phyloP scores from a whole-genome alignment of 176 grass and related monocot species.

The Musa itinerans region DNA sequence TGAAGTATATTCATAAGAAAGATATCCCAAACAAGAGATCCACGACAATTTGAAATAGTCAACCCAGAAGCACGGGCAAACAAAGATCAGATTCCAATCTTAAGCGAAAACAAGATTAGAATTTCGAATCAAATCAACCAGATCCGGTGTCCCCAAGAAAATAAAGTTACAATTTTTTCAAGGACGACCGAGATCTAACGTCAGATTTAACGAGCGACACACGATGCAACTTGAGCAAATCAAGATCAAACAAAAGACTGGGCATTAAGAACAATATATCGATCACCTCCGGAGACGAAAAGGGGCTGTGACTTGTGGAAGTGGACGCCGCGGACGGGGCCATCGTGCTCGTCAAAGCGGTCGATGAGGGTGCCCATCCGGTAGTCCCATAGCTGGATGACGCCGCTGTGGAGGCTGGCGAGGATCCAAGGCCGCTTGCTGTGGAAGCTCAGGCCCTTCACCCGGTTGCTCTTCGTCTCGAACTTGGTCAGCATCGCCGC shows the following conservation, averaged over 20 bases:
- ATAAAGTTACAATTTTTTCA: neutral
- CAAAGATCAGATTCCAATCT: neutral
- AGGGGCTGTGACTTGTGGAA: slow-evolving; percentile 93
- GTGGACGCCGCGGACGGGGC: slow-evolving; percentile 76
- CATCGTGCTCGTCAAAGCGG: slow-evolving; percentile 94
- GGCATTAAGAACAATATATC: slow-evolving; percentile 9
- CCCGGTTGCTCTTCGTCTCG: slow-evolving; percentile 99
- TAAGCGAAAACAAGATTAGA: neutral
- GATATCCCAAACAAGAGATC: neutral
- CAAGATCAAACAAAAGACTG: neutral
- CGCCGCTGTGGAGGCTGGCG: slow-evolving; percentile 78
- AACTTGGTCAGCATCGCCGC: slow-evolving; percentile 90
- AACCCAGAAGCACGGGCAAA: neutral
- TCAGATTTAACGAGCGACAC: neutral
- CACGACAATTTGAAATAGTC: neutral
- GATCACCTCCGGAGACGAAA: slow-evolving; percentile 93
- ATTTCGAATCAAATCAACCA: neutral
- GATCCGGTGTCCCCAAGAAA: neutral
- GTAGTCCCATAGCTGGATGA: slow-evolving; percentile 94
- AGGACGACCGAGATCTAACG: neutral
- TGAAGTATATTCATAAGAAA: neutral
- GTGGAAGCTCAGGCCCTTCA: slow-evolving; percentile 97
- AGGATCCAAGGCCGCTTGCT: slow-evolving; percentile 80
- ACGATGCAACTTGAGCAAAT: neutral
- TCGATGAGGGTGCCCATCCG: slow-evolving; percentile 85